Percentiles rank a stretch among this genome's conserved stretches.
Evolutionary conservation across 257 asterid genomes (phyloP).

Genomic region (Orobanche coerulescens): DNA sequence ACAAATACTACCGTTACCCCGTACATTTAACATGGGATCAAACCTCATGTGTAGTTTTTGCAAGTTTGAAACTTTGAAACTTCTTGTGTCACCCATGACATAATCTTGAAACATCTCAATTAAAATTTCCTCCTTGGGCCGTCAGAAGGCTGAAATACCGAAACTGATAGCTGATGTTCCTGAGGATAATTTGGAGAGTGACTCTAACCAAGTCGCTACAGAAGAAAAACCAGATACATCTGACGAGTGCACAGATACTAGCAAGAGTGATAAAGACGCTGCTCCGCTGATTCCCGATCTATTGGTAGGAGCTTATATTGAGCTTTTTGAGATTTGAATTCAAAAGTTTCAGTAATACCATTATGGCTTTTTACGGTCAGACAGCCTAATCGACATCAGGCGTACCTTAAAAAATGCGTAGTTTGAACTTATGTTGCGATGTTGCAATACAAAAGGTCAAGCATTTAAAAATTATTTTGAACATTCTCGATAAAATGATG

Average conservation of each 20-base stretch:
- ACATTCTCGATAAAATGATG: too few species aligned
- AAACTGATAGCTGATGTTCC: conserved; percentile 30
- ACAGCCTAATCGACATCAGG: too few species aligned
- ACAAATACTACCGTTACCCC: too few species aligned
- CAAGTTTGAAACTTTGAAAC: too few species aligned
- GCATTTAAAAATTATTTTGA: too few species aligned
- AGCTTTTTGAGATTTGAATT: neutral
- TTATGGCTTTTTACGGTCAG: too few species aligned
- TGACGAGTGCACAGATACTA: conserved; percentile 23
- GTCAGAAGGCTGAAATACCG: conserved; percentile 40
- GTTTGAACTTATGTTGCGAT: too few species aligned
- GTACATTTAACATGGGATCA: too few species aligned
- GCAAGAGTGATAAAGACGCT: conserved; percentile 23
- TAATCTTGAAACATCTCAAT: conserved; percentile 14
- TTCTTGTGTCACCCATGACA: neutral
- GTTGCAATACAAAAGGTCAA: too few species aligned
- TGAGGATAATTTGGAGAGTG: conserved; percentile 22
- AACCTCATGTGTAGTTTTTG: neutral
- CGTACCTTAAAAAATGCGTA: too few species aligned
- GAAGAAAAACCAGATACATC: conserved; percentile 24
- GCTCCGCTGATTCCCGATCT: conserved; percentile 50
- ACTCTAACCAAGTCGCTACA: conserved; percentile 20
- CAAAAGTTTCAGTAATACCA: neutral
- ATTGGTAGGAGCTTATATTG: conserved; percentile 34
- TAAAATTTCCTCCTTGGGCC: conserved; percentile 11